Evolutionary conservation across 2,329 filamentous ascomycete genomes (phyloP).

Genomic region (Apiospora aurea): DNA sequence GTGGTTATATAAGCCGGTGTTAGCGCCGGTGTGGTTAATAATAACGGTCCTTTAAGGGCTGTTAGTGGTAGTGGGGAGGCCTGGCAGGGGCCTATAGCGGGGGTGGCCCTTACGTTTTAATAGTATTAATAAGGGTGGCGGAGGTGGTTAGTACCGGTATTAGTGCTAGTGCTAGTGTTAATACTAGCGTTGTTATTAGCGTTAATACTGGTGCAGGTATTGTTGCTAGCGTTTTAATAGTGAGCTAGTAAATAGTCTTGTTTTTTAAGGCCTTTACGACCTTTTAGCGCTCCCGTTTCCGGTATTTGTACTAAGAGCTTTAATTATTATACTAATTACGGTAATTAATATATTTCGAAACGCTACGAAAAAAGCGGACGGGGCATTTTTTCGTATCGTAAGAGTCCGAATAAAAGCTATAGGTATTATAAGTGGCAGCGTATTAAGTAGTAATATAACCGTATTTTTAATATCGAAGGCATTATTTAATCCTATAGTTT

Average conservation of each 20-base stretch:
- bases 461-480: conserved; percentile 3
- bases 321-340: neutral
- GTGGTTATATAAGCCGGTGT: neutral
- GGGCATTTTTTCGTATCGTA: neutral
- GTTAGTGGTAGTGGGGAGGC: neutral
- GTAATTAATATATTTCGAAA: neutral
- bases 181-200: no score
- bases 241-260: neutral
- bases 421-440: no score
- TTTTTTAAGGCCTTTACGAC: neutral
- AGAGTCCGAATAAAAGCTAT: neutral
- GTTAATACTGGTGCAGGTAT: neutral
- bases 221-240: neutral
- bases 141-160: no score
- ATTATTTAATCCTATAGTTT: neutral
- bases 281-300: neutral
- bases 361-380: neutral
- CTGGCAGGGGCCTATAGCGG: neutral
- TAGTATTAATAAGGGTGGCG: neutral
- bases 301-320: neutral
- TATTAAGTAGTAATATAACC: no score
- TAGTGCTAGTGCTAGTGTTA: no score
- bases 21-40: neutral
- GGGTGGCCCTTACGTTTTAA: neutral
- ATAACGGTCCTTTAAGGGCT: neutral